Evolutionary conservation across 139 green algal genomes (phyloP), one percentile per base, ranked within the genome.

Genomic region (Chlorella sp.): DNA sequence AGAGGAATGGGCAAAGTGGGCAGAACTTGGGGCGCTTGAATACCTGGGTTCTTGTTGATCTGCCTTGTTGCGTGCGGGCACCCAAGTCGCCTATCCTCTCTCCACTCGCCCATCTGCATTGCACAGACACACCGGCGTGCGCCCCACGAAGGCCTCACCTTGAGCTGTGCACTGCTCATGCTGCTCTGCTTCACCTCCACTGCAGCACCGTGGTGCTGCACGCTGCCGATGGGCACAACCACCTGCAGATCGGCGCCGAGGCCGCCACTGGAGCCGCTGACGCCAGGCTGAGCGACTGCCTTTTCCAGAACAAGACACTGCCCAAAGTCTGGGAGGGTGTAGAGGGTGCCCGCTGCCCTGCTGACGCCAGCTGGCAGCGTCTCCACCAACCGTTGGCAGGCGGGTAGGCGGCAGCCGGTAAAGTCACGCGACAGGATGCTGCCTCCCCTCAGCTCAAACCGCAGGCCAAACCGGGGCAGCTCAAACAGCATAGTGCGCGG

Each of bases 301-400:
- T 24, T 39, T 22, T 40, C 24, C 77, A 96, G 90, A 12, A 96
- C 89, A 40, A 96, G 90, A 84, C 93, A 96, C 87, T 92, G 87
- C n/a, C 40, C 26, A 42, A 95, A 93, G 22, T 86, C 91, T 12
- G 90, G 94, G 18, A 96, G 90, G 64, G 94, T 96, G 89, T 95
- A 95, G 24, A 37, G 15, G 53, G 34, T 64, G 78, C 73, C n/a
- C 11, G 21, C 64, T 5, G 21, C 64, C 2, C 24, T 28, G 30
- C 77, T 36, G 77, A 11, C 39, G 21, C 73, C 34, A 32, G 34
- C 37, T 28, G 15, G n/a, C 75, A 28, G 16, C 53, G 2, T 39
- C 61, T 15, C 34, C 78, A 0, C 15, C 73, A 57, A 64, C 57
- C 91, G 86, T 75, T 87, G 90, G 91, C 71, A 83, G 86, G 16